These are phyloP conservation scores for Neurospora tetrasperma DNA, from an alignment of 495 filamentous ascomycete genomes.

Conservation along the genomic window DNA sequence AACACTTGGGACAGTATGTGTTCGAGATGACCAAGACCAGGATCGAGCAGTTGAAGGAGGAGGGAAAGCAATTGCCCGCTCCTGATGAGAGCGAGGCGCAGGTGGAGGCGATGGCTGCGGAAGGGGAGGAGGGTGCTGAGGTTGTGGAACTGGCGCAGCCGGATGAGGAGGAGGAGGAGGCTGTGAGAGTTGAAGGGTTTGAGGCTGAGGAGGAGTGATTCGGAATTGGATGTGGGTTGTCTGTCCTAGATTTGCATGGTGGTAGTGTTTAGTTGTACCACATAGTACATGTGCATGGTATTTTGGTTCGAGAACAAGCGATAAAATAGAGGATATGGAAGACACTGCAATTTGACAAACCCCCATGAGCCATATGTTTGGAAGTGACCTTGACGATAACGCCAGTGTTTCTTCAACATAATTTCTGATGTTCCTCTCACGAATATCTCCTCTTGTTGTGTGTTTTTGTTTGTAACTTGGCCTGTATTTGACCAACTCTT, in stretches of 20 bases:
- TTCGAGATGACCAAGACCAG: constrained; percentile 92
- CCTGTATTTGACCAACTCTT: not conserved
- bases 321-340: not conserved
- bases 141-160: constrained; percentile 16
- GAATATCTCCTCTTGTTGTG: not conserved
- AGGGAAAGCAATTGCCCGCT: constrained; percentile 25
- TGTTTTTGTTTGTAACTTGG: not conserved
- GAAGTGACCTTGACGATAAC: not conserved
- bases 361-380: not conserved
- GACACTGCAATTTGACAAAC: not conserved
- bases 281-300: not conserved
- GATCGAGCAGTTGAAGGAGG: constrained; percentile 42
- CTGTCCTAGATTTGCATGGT: not conserved
- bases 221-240: not conserved
- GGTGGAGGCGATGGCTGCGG: constrained; percentile 28
- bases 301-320: not conserved
- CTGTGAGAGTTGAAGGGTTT: constrained; percentile 1
- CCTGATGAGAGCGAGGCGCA: constrained; percentile 8
- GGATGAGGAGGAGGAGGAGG: constrained; percentile 27
- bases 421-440: no score
- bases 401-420: no score
- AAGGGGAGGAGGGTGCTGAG: constrained; percentile 22
- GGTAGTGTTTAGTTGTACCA: not conserved
- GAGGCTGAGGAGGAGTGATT: constrained; percentile 11
- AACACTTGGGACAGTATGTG: constrained; percentile 94